These are phyloP conservation scores for Nicotiana tomentosiformis DNA, from an alignment of 257 asterid genomes.

Conservation along the genomic window DNA sequence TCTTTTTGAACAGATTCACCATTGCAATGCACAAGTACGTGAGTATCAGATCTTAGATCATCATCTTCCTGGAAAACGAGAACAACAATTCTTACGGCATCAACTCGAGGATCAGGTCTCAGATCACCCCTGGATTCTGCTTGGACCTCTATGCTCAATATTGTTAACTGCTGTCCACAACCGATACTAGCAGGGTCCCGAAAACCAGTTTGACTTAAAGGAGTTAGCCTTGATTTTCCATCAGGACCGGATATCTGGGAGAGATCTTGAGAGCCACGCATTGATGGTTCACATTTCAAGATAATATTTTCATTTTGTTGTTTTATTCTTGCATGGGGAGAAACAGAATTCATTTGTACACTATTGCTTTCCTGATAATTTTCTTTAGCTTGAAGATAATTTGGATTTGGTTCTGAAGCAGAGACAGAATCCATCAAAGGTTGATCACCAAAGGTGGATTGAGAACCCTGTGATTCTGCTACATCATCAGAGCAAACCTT, in stretches of 20 bases:
- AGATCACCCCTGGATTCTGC: conserved; percentile 88
- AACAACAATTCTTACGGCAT: conserved; percentile 67
- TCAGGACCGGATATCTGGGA: conserved; percentile 97
- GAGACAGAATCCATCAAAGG: conserved; percentile 30
- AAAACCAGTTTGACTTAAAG: conserved; percentile 85
- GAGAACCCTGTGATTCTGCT: conserved; percentile 46
- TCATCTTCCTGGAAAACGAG: conserved; percentile 80
- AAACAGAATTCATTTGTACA: conserved; percentile 24
- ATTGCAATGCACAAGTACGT: conserved; percentile 54
- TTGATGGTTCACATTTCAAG: conserved; percentile 29
- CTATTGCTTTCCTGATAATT: conserved; percentile 24
- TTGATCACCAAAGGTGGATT: conserved; percentile 28
- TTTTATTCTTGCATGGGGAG: conserved; percentile 17
- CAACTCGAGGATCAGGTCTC: conserved; percentile 91
- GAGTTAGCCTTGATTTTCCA: conserved; percentile 55
- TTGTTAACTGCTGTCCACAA: conserved; percentile 86
- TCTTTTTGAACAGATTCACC: conserved; percentile 32
- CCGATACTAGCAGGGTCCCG: conserved; percentile 88
- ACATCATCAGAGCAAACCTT: conserved; percentile 25
- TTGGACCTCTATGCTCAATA: conserved; percentile 78
- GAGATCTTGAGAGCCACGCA: conserved; percentile 34
- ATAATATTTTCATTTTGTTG: conserved; percentile 12
- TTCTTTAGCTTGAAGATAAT: conserved; percentile 17
- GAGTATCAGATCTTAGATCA: conserved; percentile 32
- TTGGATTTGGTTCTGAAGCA: conserved; percentile 18